Evolutionary conservation across 305 asterid species (phyloP).

Genomic region (Fraxinus sp.): DNA sequence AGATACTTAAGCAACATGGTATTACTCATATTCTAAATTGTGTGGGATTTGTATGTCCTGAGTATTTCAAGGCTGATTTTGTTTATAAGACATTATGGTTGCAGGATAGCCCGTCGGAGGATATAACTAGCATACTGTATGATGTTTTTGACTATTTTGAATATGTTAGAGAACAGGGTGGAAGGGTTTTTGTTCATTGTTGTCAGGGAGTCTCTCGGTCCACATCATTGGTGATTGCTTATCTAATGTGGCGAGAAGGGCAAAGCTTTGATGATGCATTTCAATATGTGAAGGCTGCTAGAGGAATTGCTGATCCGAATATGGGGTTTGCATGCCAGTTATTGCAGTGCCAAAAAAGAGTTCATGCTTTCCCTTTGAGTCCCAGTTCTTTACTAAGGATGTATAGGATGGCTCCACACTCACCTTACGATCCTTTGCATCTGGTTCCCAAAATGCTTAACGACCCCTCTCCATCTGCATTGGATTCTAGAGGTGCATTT

Average conservation of each 20-base stretch:
- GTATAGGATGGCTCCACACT: conserved; percentile 88
- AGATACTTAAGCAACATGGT: conserved; percentile 57
- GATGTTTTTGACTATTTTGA: conserved; percentile 62
- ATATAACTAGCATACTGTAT: conserved; percentile 56
- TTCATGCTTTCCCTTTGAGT: conserved; percentile 86
- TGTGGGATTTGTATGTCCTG: conserved; percentile 80
- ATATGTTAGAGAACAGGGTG: conserved; percentile 49
- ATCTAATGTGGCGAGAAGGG: conserved; percentile 92
- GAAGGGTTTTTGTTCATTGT: conserved; percentile 68
- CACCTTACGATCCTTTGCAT: conserved; percentile 89
- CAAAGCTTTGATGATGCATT: conserved; percentile 84
- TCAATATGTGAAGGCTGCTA: conserved; percentile 69
- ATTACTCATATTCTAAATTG: conserved; percentile 94
- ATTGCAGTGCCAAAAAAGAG: conserved; percentile 84
- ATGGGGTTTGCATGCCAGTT: conserved; percentile 94
- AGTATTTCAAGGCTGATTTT: conserved; percentile 67
- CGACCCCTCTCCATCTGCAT: conserved; percentile 56
- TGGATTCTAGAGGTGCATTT: conserved; percentile 91
- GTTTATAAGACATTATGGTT: conserved; percentile 51
- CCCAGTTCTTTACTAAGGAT: conserved; percentile 74
- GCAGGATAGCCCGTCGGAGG: conserved; percentile 59
- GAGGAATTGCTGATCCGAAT: conserved; percentile 89
- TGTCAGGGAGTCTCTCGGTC: conserved; percentile 93
- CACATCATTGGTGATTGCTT: conserved; percentile 89
- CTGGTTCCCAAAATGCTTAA: conserved; percentile 79